Conservation (phyloP, 768 basidiomycete genomes). For the Rhodocollybia butyracea region DNA sequence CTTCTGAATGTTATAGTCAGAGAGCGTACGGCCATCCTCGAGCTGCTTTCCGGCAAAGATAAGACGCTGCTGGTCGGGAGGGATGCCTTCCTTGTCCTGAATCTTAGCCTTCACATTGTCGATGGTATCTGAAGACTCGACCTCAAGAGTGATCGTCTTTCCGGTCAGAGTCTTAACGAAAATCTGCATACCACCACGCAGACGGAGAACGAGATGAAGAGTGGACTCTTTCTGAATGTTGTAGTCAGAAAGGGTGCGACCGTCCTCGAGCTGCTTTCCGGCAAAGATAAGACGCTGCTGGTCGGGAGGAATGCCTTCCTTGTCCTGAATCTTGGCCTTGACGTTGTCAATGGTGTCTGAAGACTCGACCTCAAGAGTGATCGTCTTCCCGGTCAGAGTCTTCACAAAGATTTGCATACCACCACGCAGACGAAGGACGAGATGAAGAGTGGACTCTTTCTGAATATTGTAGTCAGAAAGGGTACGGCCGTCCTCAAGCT, state of each 20-base stretch:
- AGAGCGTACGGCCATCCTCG: conserved; percentile 81
- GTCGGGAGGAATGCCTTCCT: conserved; percentile 1
- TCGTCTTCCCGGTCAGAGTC: conserved; percentile 61
- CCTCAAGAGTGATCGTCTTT: conserved; percentile 42
- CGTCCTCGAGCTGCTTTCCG: conserved; percentile 87
- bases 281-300: conserved; percentile 53
- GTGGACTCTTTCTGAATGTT: conserved; percentile 61
- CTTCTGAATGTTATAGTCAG: conserved; percentile 70
- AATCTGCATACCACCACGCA: conserved; percentile 58
- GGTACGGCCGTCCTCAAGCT: conserved; percentile 84
- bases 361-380: not conserved
- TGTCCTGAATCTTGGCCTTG: conserved; percentile 2
- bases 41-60: conserved; percentile 88
- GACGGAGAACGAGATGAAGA: conserved; percentile 37
- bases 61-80: not conserved
- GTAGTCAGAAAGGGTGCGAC: conserved; percentile 73
- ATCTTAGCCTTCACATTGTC: conserved; percentile 1
- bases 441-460: conserved; percentile 67
- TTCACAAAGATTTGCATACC: conserved; percentile 66
- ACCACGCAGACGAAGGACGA: conserved; percentile 41
- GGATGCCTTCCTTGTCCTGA: not conserved
- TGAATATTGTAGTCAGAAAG: conserved; percentile 70
- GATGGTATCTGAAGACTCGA: conserved; percentile 1
- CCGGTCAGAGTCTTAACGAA: conserved; percentile 57
- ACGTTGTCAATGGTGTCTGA: not conserved